phyloP scores from a whole-genome alignment of 1,139 yeast genomes.

The Geotrichum fermentans region DNA sequence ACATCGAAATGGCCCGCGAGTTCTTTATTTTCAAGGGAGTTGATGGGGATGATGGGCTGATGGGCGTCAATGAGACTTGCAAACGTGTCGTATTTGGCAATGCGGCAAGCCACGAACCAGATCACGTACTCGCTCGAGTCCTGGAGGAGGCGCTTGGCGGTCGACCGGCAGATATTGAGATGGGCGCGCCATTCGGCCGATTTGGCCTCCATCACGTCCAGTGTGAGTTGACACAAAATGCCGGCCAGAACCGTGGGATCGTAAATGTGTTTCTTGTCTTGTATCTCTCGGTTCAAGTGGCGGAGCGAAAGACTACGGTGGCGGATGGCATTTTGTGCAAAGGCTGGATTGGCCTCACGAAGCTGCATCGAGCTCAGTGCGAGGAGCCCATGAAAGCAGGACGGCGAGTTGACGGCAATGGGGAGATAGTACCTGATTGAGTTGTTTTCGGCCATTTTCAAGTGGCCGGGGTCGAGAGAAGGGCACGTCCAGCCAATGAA shows the following conservation, averaged over 20 bases:
- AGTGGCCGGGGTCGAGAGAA: constrained; percentile 12
- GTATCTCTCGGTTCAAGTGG: constrained; percentile 4
- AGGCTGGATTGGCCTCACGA: constrained; percentile 2
- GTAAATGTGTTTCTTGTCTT: not conserved
- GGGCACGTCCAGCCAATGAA: constrained; percentile 16
- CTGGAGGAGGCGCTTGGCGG: not conserved
- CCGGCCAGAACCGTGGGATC: constrained; percentile 9
- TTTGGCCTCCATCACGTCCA: constrained; percentile 15
- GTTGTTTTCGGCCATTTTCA: constrained; percentile 1
- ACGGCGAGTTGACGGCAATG: constrained; percentile 13
- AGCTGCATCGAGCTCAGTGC: constrained; percentile 15
- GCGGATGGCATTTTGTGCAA: constrained; percentile 3
- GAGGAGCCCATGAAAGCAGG: constrained; percentile 14
- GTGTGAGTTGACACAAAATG: constrained; percentile 16
- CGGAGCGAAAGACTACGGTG: constrained; percentile 11
- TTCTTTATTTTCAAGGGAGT: constrained; percentile 2
- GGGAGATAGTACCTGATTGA: constrained; percentile 13
- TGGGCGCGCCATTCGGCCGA: constrained; percentile 13
- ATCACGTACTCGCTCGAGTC: not conserved
- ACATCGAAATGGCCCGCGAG: constrained; percentile 1
- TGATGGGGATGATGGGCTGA: constrained; percentile 11
- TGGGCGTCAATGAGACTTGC: constrained; percentile 13
- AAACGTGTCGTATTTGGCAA: constrained; percentile 17
- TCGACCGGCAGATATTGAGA: constrained; percentile 7
- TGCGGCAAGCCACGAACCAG: constrained; percentile 14